A percentile compares a stretch with the other conserved stretches of the same genome.
phyloP scores from a whole-genome alignment of 257 asterid genomes.

The Mitragyna speciosa region DNA sequence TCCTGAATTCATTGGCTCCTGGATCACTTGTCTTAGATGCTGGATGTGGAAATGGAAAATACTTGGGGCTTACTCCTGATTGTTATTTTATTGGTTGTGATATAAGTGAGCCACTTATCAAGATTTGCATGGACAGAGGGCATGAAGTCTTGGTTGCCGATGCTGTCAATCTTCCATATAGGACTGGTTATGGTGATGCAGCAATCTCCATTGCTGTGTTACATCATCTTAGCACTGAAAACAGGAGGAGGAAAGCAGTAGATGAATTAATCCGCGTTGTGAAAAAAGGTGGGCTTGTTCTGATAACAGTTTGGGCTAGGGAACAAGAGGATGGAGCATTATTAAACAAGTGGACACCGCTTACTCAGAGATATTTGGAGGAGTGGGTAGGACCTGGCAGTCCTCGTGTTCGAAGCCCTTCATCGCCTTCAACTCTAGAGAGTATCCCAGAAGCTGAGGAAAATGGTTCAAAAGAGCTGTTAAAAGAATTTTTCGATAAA shows the following conservation, averaged over 20 bases:
- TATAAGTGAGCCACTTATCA: slow-evolving; percentile 74
- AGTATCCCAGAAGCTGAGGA: slow-evolving; percentile 86
- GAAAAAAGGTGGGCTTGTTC: slow-evolving; percentile 67
- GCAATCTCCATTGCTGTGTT: slow-evolving; percentile 95
- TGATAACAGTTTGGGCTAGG: slow-evolving; percentile 98
- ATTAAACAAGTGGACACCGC: slow-evolving; percentile 92
- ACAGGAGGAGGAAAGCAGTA: slow-evolving; percentile 80
- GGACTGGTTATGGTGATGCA: slow-evolving; percentile 85
- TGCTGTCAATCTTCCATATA: slow-evolving; percentile 87
- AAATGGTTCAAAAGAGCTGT: slow-evolving; percentile 30
- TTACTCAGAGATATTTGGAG: slow-evolving; percentile 60
- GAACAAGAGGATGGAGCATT: slow-evolving; percentile 83
- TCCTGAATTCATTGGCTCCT: slow-evolving; percentile 60
- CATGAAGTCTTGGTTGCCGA: slow-evolving; percentile 93
- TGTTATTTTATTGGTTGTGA: slow-evolving; percentile 84
- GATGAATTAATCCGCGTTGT: slow-evolving; percentile 84
- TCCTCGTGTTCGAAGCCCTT: slow-evolving; percentile 56
- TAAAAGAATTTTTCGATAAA: slow-evolving; percentile 12
- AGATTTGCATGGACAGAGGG: slow-evolving; percentile 75
- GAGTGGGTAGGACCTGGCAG: slow-evolving; percentile 96
- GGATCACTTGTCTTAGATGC: slow-evolving; percentile 90
- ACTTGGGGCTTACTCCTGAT: slow-evolving; percentile 70
- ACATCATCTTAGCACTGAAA: slow-evolving; percentile 90
- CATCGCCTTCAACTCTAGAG: slow-evolving; percentile 49
- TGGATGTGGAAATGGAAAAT: slow-evolving; percentile 97